These are phyloP conservation scores for Teunomyces funiuensis DNA, from an alignment of 805 yeast genomes.

Conservation along the genomic window DNA sequence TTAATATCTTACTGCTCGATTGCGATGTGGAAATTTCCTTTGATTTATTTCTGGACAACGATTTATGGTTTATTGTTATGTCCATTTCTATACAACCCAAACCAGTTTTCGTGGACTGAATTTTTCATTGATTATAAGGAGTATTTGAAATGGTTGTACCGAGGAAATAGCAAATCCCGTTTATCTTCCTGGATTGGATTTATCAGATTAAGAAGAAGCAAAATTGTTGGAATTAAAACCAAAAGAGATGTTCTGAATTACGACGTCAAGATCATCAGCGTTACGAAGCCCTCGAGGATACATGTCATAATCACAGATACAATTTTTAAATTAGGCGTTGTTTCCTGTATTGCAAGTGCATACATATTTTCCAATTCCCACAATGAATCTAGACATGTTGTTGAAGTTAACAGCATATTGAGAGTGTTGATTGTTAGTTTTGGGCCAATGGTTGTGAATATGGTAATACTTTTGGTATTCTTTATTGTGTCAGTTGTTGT, in stretches of 20 bases:
- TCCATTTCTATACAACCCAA: conserved; percentile 76
- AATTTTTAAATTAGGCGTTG: conserved; percentile 34
- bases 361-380: conserved; percentile 57
- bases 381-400: conserved; percentile 36
- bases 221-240: conserved; percentile 57
- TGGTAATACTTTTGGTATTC: conserved; percentile 36
- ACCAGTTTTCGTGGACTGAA: conserved; percentile 68
- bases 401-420: conserved; percentile 41
- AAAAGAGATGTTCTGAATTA: conserved; percentile 32
- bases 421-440: conserved; percentile 45
- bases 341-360: conserved; percentile 41
- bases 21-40: conserved; percentile 59
- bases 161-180: conserved; percentile 48
- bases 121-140: conserved; percentile 68
- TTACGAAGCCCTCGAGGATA: conserved; percentile 49
- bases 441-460: conserved; percentile 49
- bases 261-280: conserved; percentile 42
- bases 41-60: conserved; percentile 73
- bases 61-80: conserved; percentile 63
- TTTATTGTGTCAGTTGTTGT: conserved; percentile 45
- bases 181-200: conserved; percentile 46
- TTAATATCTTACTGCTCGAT: conserved; percentile 57
- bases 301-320: conserved; percentile 44
- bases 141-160: conserved; percentile 50
- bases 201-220: conserved; percentile 50